Conservation (phyloP, 2,329 filamentous ascomycete species). For the Epichloe coenophiala region DNA sequence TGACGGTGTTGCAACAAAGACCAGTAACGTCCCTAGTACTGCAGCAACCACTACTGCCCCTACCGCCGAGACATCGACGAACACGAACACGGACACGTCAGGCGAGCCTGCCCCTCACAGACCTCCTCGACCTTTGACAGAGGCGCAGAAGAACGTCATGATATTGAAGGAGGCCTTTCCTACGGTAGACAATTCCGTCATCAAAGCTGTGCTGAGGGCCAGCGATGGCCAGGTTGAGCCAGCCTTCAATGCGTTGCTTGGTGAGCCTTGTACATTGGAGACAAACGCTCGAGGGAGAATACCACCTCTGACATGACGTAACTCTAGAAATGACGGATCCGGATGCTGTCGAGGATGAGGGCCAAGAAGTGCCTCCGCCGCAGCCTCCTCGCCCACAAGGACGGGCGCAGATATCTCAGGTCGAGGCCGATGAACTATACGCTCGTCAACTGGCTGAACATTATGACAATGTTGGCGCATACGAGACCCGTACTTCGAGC, state of each 20-base stretch:
- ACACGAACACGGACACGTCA: background rate
- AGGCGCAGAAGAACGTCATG: slow-evolving; percentile 71
- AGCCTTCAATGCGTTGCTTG: slow-evolving; percentile 87
- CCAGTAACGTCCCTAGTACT: background rate
- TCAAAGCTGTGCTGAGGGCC: slow-evolving; percentile 78
- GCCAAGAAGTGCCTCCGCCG: slow-evolving; percentile 49
- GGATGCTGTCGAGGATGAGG: slow-evolving; percentile 44
- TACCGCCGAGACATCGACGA: slow-evolving; percentile 16
- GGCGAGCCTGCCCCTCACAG: slow-evolving; percentile 51
- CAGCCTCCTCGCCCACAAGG: slow-evolving; percentile 67
- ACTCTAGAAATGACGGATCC: slow-evolving; percentile 65
- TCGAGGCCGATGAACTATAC: slow-evolving; percentile 84
- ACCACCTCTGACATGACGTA: background rate
- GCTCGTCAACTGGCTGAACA: slow-evolving; percentile 88
- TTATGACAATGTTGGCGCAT: slow-evolving; percentile 53
- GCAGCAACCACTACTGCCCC: slow-evolving; percentile 13
- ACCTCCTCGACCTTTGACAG: slow-evolving; percentile 69
- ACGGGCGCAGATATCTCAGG: slow-evolving; percentile 54
- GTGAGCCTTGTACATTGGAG: slow-evolving; percentile 29
- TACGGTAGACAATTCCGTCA: slow-evolving; percentile 60
- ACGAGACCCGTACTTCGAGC: slow-evolving; percentile 42
- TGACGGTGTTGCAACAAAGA: slow-evolving; percentile 20
- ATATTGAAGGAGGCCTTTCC: slow-evolving; percentile 94
- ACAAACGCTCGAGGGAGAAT: background rate
- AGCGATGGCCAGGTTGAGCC: slow-evolving; percentile 82